Evolutionary conservation across 192 early-diverging fungal genomes (phyloP).

Genomic region (Coemansia sp.): DNA sequence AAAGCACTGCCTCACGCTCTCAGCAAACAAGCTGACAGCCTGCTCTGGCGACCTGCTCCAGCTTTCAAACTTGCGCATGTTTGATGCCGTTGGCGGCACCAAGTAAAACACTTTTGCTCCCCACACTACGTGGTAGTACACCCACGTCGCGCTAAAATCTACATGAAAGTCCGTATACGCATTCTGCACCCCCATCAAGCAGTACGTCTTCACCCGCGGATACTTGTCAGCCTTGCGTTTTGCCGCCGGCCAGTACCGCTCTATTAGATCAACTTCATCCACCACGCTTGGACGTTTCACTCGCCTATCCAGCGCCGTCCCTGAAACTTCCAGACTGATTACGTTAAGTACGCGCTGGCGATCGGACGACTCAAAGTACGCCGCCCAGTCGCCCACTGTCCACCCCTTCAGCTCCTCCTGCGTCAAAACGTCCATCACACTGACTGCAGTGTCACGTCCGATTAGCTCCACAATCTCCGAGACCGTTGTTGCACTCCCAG

Average conservation of each 20-base stretch:
- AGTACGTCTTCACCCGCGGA: constrained; percentile 87
- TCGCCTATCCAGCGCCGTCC: constrained; percentile 62
- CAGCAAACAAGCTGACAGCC: constrained; percentile 70
- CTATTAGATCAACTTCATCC: constrained; percentile 84
- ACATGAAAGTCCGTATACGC: constrained; percentile 91
- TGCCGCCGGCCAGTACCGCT: constrained; percentile 77
- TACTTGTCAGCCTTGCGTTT: constrained; percentile 66
- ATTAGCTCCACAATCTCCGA: constrained; percentile 58
- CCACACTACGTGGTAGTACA: constrained; percentile 87
- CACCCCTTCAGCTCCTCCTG: constrained; percentile 75
- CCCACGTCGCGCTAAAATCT: constrained; percentile 81
- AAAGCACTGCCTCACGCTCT: constrained; percentile 76
- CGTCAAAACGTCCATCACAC: constrained; percentile 90
- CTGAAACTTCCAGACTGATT: constrained; percentile 83
- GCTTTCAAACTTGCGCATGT: constrained; percentile 84
- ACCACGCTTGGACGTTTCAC: constrained; percentile 79
- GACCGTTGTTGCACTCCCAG: constrained; percentile 59
- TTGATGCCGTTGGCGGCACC: constrained; percentile 75
- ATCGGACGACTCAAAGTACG: constrained; percentile 65
- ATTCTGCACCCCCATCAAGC: constrained; percentile 89
- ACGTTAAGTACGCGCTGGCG: constrained; percentile 79
- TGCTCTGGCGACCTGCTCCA: constrained; percentile 87
- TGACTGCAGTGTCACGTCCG: constrained; percentile 68
- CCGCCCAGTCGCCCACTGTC: constrained; percentile 83
- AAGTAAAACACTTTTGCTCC: constrained; percentile 91